These are phyloP conservation scores for Ceratocystis huliohia DNA, from an alignment of 2,329 filamentous ascomycete species.

Conservation along the genomic window DNA sequence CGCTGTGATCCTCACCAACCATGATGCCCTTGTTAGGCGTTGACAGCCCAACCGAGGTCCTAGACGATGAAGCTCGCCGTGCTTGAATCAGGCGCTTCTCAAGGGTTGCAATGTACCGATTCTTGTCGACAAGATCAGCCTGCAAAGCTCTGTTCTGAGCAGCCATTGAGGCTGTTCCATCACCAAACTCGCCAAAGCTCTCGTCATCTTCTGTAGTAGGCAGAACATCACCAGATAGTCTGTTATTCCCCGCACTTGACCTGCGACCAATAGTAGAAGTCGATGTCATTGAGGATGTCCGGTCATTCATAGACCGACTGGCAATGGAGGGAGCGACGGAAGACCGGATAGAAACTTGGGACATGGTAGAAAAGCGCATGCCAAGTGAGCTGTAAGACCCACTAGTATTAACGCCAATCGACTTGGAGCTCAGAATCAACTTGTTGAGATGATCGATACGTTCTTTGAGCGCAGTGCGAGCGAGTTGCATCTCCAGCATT, in stretches of 20 bases:
- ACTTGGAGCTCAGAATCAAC: slow-evolving; percentile 89
- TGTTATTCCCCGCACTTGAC: slow-evolving; percentile 34
- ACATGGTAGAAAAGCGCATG: slow-evolving; percentile 48
- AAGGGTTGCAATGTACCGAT: slow-evolving; percentile 84
- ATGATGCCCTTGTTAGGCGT: slow-evolving; percentile 48
- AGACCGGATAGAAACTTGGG: slow-evolving; percentile 50
- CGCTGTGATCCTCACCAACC: slow-evolving; percentile 67
- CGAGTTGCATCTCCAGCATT: slow-evolving; percentile 96
- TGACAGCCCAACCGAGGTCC: slow-evolving; percentile 63
- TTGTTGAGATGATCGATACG: slow-evolving; percentile 94
- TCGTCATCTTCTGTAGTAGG: slow-evolving; percentile 48
- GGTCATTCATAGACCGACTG: slow-evolving; percentile 41
- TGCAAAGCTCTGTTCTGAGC: slow-evolving; percentile 88
- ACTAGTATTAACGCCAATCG: slow-evolving; percentile 76
- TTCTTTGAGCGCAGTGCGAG: slow-evolving; percentile 88
- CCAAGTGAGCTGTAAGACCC: slow-evolving; percentile 58
- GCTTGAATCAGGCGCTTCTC: slow-evolving; percentile 89
- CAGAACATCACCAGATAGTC: slow-evolving; percentile 31
- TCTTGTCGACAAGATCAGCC: slow-evolving; percentile 92
- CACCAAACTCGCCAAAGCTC: slow-evolving; percentile 67
- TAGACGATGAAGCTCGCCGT: slow-evolving; percentile 74
- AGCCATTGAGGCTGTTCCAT: slow-evolving; percentile 67
- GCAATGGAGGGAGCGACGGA: slow-evolving; percentile 53
- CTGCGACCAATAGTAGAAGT: slow-evolving; percentile 46
- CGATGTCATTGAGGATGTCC: slow-evolving; percentile 56